phyloP scores from a whole-genome alignment of 495 filamentous ascomycete species.

The Alectoria sarmentosa region DNA sequence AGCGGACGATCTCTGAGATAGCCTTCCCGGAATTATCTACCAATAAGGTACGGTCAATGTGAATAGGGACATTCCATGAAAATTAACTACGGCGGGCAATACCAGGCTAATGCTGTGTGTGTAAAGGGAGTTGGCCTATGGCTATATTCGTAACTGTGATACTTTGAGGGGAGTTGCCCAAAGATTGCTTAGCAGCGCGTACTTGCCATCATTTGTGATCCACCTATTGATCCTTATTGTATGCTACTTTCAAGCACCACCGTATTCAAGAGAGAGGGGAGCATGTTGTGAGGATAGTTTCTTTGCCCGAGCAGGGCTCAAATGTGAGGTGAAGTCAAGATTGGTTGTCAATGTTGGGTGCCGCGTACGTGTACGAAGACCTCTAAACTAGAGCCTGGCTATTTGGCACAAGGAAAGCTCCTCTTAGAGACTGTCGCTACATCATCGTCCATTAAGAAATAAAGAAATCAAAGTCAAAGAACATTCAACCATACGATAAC shows the following conservation, averaged over 20 bases:
- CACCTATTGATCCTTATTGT: too few relatives aligned
- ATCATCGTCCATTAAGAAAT: neutral
- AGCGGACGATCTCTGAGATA: neutral
- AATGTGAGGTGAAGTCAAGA: too few relatives aligned
- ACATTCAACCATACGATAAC: neutral
- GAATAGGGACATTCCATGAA: neutral
- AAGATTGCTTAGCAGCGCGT: neutral
- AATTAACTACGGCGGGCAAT: neutral
- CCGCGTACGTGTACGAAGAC: too few relatives aligned
- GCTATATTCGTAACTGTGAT: neutral
- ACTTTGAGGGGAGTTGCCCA: neutral
- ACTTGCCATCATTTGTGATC: neutral
- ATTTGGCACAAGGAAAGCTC: neutral
- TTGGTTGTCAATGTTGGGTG: too few relatives aligned
- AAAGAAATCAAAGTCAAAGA: neutral
- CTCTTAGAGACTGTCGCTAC: neutral
- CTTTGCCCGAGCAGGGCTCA: too few relatives aligned
- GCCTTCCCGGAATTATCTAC: neutral
- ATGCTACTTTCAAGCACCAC: too few relatives aligned
- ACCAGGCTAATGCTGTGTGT: neutral
- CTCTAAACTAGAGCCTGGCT: neutral
- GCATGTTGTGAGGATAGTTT: too few relatives aligned
- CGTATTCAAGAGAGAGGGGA: too few relatives aligned
- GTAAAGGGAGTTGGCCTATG: neutral
- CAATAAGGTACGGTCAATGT: neutral